phyloP scores from a whole-genome alignment of 805 yeast genomes.

The Kluyveromyces wickerhamii region DNA sequence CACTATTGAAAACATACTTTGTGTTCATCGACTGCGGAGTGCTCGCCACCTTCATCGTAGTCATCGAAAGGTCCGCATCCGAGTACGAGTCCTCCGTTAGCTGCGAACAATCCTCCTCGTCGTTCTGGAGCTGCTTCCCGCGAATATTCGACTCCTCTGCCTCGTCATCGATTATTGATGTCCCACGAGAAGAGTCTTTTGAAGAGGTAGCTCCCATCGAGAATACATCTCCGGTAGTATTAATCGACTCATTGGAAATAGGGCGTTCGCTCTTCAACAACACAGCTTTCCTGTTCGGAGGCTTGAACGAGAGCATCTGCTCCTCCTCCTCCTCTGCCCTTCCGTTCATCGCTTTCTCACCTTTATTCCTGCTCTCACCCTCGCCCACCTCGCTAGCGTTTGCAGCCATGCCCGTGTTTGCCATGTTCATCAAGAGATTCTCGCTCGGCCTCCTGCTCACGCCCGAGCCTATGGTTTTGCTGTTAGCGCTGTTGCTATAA shows the following conservation, averaged over 20 bases:
- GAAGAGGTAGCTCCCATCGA: constrained; percentile 25
- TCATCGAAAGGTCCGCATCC: constrained; percentile 7
- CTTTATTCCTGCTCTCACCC: not conserved
- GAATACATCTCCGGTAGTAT: constrained; percentile 24
- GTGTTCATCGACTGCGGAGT: constrained; percentile 2
- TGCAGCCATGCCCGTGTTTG: no score
- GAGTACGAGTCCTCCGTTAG: constrained; percentile 6
- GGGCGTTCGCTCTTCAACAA: constrained; percentile 19
- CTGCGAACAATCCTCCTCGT: constrained; percentile 7
- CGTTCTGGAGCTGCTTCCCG: constrained; percentile 4
- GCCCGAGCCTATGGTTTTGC: constrained; percentile 22
- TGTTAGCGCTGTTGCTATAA: constrained; percentile 8
- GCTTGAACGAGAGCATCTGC: not conserved
- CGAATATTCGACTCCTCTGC: constrained; percentile 6
- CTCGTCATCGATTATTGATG: constrained; percentile 14
- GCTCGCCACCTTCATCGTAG: constrained; percentile 2
- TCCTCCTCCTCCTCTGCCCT: not conserved
- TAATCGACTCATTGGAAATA: constrained; percentile 26
- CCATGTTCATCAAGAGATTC: constrained; percentile 19
- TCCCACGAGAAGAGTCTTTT: constrained; percentile 16
- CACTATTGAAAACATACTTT: constrained; percentile 10
- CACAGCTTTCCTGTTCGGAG: constrained; percentile 22
- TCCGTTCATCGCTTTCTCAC: constrained; percentile 1
- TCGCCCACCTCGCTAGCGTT: constrained; percentile 7
- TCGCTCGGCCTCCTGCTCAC: constrained; percentile 29